Percentiles rank a stretch among this genome's conserved stretches.
phyloP scores from a whole-genome alignment of 2,329 filamentous ascomycete genomes.

The Fusarium nematophilum region DNA sequence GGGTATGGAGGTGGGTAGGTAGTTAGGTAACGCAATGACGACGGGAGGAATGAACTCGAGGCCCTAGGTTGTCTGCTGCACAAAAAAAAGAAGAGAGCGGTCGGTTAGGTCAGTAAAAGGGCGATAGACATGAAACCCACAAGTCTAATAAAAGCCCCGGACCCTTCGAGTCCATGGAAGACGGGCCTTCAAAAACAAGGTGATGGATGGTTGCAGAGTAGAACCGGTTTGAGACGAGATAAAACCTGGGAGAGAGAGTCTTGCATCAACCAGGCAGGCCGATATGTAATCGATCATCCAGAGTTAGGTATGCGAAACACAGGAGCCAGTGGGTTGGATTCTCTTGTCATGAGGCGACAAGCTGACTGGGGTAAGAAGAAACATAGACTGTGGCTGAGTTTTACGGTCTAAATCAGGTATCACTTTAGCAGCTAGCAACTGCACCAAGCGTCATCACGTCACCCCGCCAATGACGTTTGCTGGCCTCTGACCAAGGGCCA shows the following conservation, averaged over 20 bases:
- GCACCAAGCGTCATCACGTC: slow-evolving; percentile 37
- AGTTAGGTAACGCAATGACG: slow-evolving; percentile 30
- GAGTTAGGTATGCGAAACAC: too few relatives aligned
- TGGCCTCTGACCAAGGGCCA: slow-evolving; percentile 17
- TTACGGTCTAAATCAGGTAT: not conserved
- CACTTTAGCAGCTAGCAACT: slow-evolving; percentile 15
- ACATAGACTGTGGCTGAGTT: not conserved
- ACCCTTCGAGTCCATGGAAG: slow-evolving; percentile 18
- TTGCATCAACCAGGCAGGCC: too few relatives aligned
- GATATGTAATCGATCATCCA: too few relatives aligned
- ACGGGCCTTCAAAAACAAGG: slow-evolving; percentile 31
- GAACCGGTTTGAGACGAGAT: slow-evolving; percentile 8
- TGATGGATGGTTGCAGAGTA: not conserved
- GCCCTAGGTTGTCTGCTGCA: slow-evolving; percentile 7
- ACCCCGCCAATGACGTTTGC: slow-evolving; percentile 48
- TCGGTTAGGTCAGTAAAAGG: slow-evolving; percentile 41
- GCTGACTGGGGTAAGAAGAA: not conserved
- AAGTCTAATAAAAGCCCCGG: slow-evolving; percentile 31
- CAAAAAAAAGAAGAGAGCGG: slow-evolving; percentile 36
- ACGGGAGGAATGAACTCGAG: slow-evolving; percentile 16
- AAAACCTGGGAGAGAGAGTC: slow-evolving; percentile 28
- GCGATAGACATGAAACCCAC: slow-evolving; percentile 35
- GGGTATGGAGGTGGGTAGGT: slow-evolving; percentile 9
- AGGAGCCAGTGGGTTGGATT: too few relatives aligned
- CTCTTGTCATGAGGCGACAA: slow-evolving; percentile 29